These are phyloP conservation scores for Cryptococcus sp. DNA, from an alignment of 1,284 basidiomycete species.

Conservation along the genomic window DNA sequence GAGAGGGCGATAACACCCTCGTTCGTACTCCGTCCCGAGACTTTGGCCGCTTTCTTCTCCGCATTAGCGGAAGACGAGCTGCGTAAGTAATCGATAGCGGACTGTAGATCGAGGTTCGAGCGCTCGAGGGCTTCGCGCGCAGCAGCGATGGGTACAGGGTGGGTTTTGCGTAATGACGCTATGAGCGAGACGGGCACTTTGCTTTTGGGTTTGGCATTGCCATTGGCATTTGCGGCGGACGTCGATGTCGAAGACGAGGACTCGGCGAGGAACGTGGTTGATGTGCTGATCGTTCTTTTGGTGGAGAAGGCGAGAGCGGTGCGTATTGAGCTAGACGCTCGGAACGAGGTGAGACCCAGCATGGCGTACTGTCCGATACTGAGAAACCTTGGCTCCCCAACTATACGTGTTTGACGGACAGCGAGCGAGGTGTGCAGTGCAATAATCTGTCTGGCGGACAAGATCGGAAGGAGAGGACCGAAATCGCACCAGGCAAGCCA, in stretches of 20 bases:
- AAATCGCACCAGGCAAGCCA: no score
- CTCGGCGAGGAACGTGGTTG: constrained; percentile 14
- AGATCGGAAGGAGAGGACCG: no score
- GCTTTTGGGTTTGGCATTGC: background rate
- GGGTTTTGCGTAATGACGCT: constrained; percentile 77
- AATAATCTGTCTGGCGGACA: background rate
- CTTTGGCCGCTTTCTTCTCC: constrained; percentile 78
- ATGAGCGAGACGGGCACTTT: constrained; percentile 69
- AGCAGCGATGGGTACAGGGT: constrained; percentile 76
- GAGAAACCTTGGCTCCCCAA: no score
- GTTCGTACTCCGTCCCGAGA: constrained; percentile 68
- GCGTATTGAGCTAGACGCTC: constrained; percentile 8
- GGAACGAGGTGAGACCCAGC: constrained; percentile 17
- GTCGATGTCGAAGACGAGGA: constrained; percentile 2
- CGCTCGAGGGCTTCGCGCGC: constrained; percentile 82
- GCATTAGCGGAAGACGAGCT: constrained; percentile 58
- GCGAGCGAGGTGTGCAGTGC: background rate
- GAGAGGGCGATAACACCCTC: constrained; percentile 79
- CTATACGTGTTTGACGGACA: no score
- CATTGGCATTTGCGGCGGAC: background rate
- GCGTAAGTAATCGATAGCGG: constrained; percentile 81
- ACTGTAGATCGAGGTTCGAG: constrained; percentile 71
- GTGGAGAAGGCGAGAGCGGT: constrained; percentile 13
- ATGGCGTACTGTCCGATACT: constrained; percentile 4
- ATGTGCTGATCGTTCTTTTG: constrained; percentile 22